Base-by-base conservation (phyloP, 495 filamentous ascomycete genomes). In the Parathielavia appendiculata region DNA sequence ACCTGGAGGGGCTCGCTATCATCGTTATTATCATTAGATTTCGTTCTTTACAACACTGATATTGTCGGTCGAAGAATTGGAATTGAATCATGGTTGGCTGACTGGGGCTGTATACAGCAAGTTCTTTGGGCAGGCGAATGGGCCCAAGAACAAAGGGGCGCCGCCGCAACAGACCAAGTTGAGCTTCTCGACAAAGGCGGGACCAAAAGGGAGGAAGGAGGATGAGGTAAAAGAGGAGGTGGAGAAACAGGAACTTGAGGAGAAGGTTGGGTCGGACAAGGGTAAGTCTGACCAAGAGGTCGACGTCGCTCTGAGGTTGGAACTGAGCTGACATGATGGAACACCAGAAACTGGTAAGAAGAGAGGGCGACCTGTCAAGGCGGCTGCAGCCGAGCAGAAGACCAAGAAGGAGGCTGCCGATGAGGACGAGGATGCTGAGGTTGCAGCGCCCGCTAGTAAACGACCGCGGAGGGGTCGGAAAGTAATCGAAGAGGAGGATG, bases 161-260 rank as follows among this genome's bases (percentile, higher is more conserved):
- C 79, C 79, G 4, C 79, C 81, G 32, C 84, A 88, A 70, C 91
- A 95, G 71, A 85, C 89, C 2, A 93, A 84, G 43, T 73, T 91
- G 17, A 76, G 85, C 1, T 90, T 91, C 62, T 79, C 80, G 8
- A 77, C 79, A 11, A 83, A 79, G 62, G 57, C 76, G 9, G 63
- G 19, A 2, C 20, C 39, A 14, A 23, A 58, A 8, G 26, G 12
- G 6, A 55, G 59, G 17, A 51, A 59, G 35, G 19, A 64, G 51
- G 64, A 63, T 20, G 64, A 66, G 17, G 61, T 63, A 19, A 61
- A 57, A 2, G 66, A 66, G 7, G 59, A 61, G 1, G 64, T 72
- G 22, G 69, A 71, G 44, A 30, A 30, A 6, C 26, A 30, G 26
- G 26, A 30, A 30, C 3, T 30, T 30, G 26, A 30, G 26, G 26